These are phyloP conservation scores for Cardamine chenopodiifolia DNA, from an alignment of 345 rosid genomes.

Conservation along the genomic window DNA sequence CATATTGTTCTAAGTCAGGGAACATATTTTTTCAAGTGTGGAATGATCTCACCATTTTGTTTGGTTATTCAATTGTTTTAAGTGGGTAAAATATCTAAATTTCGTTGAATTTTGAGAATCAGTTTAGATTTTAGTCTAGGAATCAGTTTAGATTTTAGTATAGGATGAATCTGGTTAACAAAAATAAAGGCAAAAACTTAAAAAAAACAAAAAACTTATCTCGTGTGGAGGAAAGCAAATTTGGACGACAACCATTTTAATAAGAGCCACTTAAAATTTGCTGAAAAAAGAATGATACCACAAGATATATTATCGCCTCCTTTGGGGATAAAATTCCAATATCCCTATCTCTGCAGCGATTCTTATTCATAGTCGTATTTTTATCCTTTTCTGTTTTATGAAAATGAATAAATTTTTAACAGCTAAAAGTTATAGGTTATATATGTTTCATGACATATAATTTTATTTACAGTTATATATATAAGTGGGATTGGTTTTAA, in stretches of 20 bases:
- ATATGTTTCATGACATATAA: neutral
- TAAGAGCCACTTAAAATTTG: constrained; percentile 34
- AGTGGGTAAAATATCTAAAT: neutral
- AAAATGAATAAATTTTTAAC: neutral
- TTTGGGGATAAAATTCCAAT: constrained; percentile 34
- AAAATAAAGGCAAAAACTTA: neutral
- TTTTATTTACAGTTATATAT: neutral
- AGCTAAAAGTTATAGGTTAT: neutral
- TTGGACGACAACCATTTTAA: constrained; percentile 29
- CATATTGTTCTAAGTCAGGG: neutral
- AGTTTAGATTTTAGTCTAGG: neutral
- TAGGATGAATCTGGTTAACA: neutral
- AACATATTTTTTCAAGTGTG: neutral
- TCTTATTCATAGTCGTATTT: constrained; percentile 23
- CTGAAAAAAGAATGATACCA: constrained; percentile 29
- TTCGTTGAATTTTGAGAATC: neutral
- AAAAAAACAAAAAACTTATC: constrained; percentile 23
- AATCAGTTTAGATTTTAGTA: neutral
- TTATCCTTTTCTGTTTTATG: neutral
- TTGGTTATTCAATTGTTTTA: neutral
- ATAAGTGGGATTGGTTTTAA: too few relatives aligned
- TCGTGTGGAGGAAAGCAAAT: constrained; percentile 25
- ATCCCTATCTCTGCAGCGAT: constrained; percentile 39
- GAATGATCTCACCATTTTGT: neutral
- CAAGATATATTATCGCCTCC: constrained; percentile 34